Evolutionary conservation across 305 asterid species (phyloP).

Genomic region (Rubia tinctorum): DNA sequence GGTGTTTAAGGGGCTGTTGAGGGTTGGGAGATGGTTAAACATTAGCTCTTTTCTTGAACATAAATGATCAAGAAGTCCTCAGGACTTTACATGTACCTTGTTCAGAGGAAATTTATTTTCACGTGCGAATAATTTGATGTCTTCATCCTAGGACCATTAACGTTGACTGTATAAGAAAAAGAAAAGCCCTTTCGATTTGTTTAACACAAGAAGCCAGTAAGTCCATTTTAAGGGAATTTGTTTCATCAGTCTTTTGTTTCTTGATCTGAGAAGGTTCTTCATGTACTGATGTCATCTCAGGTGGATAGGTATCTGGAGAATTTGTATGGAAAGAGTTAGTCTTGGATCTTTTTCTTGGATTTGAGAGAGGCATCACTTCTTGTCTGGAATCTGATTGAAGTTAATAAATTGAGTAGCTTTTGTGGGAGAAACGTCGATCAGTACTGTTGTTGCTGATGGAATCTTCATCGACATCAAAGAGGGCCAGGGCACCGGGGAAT

Average conservation of each 20-base stretch:
- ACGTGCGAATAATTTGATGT: slow-evolving; percentile 4
- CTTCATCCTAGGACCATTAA: not conserved
- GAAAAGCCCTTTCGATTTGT: not conserved
- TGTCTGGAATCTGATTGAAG: slow-evolving; percentile 9
- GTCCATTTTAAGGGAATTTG: not conserved
- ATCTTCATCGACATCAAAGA: slow-evolving; percentile 60
- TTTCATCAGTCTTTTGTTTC: not conserved
- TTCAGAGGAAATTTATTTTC: slow-evolving; percentile 6
- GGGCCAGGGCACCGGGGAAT: slow-evolving; percentile 60
- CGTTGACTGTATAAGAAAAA: not conserved
- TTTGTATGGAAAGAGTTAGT: slow-evolving; percentile 14
- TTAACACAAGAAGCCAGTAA: slow-evolving; percentile 1
- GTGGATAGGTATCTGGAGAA: slow-evolving; percentile 14
- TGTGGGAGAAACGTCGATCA: slow-evolving; percentile 10
- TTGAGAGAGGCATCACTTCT: slow-evolving; percentile 9
- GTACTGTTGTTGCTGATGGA: slow-evolving; percentile 40
- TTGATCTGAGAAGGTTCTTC: slow-evolving; percentile 8
- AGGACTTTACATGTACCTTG: slow-evolving; percentile 3
- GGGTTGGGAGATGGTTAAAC: slow-evolving; percentile 22
- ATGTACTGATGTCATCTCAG: slow-evolving; percentile 13
- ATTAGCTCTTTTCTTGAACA: not conserved
- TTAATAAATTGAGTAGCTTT: not conserved
- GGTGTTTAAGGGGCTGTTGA: slow-evolving; percentile 25
- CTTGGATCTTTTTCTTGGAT: slow-evolving; percentile 16
- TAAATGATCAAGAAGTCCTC: not conserved